Conservation (phyloP, 176 grass and related monocot species). For the Lolium perenne region DNA sequence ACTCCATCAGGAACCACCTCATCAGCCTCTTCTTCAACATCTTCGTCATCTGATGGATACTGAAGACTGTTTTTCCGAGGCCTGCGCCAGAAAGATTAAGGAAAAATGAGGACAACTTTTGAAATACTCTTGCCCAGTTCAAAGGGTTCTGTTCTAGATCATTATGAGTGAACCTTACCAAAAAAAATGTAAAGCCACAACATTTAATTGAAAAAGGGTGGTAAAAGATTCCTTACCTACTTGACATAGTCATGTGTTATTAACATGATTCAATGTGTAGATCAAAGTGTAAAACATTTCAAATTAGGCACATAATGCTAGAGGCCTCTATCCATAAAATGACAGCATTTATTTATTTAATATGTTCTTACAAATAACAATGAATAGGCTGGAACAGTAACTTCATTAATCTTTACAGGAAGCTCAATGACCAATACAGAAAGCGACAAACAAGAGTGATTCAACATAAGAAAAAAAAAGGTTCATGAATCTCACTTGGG, state of each 20-base stretch:
- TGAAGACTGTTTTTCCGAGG: constrained; percentile 93
- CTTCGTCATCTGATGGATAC: constrained; percentile 97
- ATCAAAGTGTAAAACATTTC: background rate
- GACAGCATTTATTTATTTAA: constrained; percentile 28
- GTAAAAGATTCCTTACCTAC: background rate
- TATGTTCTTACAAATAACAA: constrained; percentile 11
- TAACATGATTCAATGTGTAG: background rate
- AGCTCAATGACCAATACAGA: constrained; percentile 12
- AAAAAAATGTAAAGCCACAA: constrained; percentile 32
- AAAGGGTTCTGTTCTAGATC: constrained; percentile 4
- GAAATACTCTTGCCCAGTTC: constrained; percentile 22
- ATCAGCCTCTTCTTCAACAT: constrained; percentile 97
- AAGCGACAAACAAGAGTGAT: constrained; percentile 25
- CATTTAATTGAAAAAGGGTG: background rate
- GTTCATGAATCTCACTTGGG: constrained; percentile 77
- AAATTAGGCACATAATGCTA: background rate
- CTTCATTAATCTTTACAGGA: background rate
- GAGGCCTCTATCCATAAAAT: constrained; percentile 18
- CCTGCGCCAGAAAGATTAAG: constrained; percentile 48
- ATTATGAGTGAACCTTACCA: constrained; percentile 7
- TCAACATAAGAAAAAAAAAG: background rate
- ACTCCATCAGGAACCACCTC: constrained; percentile 99
- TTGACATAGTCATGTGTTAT: constrained; percentile 33
- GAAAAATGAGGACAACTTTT: constrained; percentile 30
- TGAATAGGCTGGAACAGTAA: background rate